Base-by-base conservation (phyloP, 805 yeast genomes). In the Saturnispora sanitii region DNA sequence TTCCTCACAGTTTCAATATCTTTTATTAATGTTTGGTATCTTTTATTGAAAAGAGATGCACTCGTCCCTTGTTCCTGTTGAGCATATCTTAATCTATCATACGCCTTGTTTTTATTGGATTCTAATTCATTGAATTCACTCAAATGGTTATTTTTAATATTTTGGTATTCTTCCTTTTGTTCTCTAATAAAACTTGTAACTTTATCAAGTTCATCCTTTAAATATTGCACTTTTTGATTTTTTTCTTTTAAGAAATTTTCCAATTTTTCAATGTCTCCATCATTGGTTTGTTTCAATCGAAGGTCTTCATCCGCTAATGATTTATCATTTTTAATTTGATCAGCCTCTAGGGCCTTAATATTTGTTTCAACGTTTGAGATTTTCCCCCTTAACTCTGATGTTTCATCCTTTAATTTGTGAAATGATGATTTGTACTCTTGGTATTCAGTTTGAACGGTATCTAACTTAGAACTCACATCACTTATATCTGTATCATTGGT, bases 41-140 rank as follows among this genome's bases (percentile, higher is more conserved):
- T 60, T 1, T 45, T 46, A 6, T 79, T 81, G 66, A 76, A 80
- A 2, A 78, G n/a, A 12, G 13, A 7, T 7, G 7, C 16, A n/a
- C n/a, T 27, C 16, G 13, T 27, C 16, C 6, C 39, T 12, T 46
- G 39, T 16, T 40, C 29, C 13, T 37, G 26, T 13, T 29, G 36
- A 3, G 46, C 40, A 8, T 36, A 42, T 5, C 33, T 13, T 11
- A 39, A 17, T 35, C 42, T 41, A 6, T 28, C 27, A 19, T 43
- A 39, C 3, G 46, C 30, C 15, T 15, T 18, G 17, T 37, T 32
- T n/a, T 40, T 35, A 12, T 35, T 30, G 8, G 25, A 33, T 25
- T 33, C 23, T 4, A 31, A 9, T 12, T 30, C 33, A 18, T 17
- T 21, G 9, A 40, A 27, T 6, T 21, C 35, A 7, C 33, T 31